A percentile compares a stretch with the other conserved stretches of the same genome.
Conservation (phyloP, 495 filamentous ascomycete genomes). For the Xylaria bambusicola region DNA sequence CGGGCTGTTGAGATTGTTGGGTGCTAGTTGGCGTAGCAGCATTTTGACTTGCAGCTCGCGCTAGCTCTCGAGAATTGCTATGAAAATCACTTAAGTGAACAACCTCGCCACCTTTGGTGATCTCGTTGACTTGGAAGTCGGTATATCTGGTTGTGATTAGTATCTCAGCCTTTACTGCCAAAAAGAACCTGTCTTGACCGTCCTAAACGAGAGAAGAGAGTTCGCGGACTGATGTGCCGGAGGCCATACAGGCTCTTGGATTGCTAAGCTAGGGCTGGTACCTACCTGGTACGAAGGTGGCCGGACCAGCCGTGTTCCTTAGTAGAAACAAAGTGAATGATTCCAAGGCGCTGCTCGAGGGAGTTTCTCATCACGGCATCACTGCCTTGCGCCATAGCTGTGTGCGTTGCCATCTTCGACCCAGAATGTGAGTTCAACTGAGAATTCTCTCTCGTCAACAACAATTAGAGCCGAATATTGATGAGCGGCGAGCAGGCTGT, state of each 20-base stretch:
- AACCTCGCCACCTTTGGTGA: slow-evolving; percentile 74
- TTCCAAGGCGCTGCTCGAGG: slow-evolving; percentile 31
- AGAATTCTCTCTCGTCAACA: not conserved
- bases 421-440: not conserved
- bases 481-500: not conserved
- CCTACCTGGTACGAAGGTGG: slow-evolving; percentile 31
- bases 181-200: not conserved
- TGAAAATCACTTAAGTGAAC: slow-evolving; percentile 64
- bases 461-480: not conserved
- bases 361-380: slow-evolving; percentile 32
- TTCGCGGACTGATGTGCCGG: not conserved
- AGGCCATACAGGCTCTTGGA: too few species aligned
- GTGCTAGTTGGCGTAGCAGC: not conserved
- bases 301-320: slow-evolving; percentile 30
- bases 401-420: slow-evolving; percentile 33
- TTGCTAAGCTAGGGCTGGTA: too few species aligned
- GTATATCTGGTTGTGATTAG: slow-evolving; percentile 66
- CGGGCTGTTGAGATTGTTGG: slow-evolving; percentile 1
- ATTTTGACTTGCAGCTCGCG: slow-evolving; percentile 20
- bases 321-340: slow-evolving; percentile 28
- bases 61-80: slow-evolving; percentile 28
- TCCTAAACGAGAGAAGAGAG: not conserved
- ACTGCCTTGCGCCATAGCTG: slow-evolving; percentile 35
- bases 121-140: slow-evolving; percentile 95
- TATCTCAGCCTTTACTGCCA: not conserved